Conservation (phyloP, 805 yeast genomes). For the Pichia californica region DNA sequence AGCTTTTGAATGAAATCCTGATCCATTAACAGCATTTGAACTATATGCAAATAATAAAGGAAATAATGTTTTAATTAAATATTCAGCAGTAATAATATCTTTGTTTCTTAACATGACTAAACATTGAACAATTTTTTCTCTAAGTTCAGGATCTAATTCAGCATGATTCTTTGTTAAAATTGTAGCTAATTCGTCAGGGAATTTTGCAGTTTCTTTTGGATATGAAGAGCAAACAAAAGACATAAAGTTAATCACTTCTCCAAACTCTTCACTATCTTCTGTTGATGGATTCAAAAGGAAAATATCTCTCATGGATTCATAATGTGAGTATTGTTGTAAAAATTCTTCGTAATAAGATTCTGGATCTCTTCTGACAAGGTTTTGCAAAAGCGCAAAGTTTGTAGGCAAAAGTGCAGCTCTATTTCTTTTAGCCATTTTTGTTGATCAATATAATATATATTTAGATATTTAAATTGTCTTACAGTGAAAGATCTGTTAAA, state of each 20-base stretch:
- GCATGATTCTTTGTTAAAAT: constrained; percentile 71
- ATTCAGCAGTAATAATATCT: constrained; percentile 70
- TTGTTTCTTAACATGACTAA: constrained; percentile 87
- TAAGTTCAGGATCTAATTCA: constrained; percentile 72
- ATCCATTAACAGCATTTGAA: constrained; percentile 36
- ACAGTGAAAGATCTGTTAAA: too few relatives aligned
- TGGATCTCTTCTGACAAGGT: constrained; percentile 90
- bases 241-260: constrained; percentile 82
- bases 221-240: constrained; percentile 88
- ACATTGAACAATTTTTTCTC: constrained; percentile 88
- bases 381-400: constrained; percentile 85
- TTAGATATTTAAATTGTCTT: too few relatives aligned
- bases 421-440: constrained; percentile 70
- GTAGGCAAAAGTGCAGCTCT: constrained; percentile 93
- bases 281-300: constrained; percentile 65
- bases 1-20: constrained; percentile 68
- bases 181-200: constrained; percentile 73
- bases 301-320: constrained; percentile 84
- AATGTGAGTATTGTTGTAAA: constrained; percentile 85
- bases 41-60: constrained; percentile 74
- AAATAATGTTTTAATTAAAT: constrained; percentile 77
- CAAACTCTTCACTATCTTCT: constrained; percentile 59
- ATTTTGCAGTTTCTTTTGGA: constrained; percentile 79
- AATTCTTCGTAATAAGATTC: constrained; percentile 92
- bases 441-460: too few relatives aligned